A percentile compares a stretch with the other conserved stretches of the same genome.
Conservation (phyloP, 495 filamentous ascomycete species). For the Glutinoglossum americanum region DNA sequence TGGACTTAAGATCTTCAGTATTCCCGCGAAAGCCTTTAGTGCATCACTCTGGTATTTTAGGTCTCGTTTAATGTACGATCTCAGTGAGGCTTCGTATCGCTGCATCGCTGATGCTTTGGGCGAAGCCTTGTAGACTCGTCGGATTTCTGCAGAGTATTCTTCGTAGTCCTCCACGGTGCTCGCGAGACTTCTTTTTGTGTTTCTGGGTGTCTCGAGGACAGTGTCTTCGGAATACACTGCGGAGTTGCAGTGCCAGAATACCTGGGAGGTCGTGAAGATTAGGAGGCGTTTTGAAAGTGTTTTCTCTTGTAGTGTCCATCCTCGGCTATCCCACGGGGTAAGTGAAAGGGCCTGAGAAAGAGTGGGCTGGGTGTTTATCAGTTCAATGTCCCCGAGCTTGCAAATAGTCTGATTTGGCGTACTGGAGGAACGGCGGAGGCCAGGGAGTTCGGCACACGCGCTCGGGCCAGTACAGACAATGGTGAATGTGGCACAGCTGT, state of each 20-base stretch:
- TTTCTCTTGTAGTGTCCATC: not conserved
- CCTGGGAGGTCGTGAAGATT: not conserved
- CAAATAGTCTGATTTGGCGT: not conserved
- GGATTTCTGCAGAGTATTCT: not conserved
- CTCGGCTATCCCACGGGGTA: not conserved
- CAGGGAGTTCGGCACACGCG: not conserved
- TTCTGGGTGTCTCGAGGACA: not conserved
- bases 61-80: not conserved
- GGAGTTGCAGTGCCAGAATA: not conserved
- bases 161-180: no score
- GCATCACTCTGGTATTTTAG: not conserved
- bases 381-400: not conserved
- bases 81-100: not conserved
- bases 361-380: not conserved
- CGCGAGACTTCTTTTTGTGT: not conserved
- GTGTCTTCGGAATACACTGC: not conserved
- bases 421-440: not conserved
- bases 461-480: constrained; percentile 3
- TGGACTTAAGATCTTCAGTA: not conserved
- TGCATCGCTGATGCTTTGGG: no score
- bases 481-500: constrained; percentile 6
- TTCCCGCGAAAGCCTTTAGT: not conserved
- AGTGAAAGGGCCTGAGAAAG: not conserved
- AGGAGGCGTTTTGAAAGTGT: not conserved
- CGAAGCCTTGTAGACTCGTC: not conserved